Base-by-base conservation (phyloP, 163 green algal genomes). In the Scenedesmus sp. region DNA sequence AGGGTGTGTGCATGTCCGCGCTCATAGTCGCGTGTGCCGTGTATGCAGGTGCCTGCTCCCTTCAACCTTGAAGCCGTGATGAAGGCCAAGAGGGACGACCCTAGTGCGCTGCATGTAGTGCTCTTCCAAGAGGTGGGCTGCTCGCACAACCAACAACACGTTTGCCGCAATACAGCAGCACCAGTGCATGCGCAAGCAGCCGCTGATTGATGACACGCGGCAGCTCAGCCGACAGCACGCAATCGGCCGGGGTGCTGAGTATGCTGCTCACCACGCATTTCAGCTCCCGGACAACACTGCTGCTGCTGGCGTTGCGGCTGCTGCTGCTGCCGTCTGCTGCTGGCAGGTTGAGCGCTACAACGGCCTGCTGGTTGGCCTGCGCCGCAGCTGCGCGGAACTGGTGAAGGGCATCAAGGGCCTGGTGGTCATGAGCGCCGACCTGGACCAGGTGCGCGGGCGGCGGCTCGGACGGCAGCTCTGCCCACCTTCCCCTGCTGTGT, bases 361-460 rank as follows among this genome's bases (percentile, higher is more conserved):
- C 93, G 81, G 90, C 49, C 96, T 99, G 90, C 94, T 98, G 51
- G 91, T 94, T 18, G 78, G 61, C 13, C 93, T 98, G 76, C 89
- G 93, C 68, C 87, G 87, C 40, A 88, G 61, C 80, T 97, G 95
- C 83, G 82, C 85, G 70, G 93, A 98, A 93, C 93, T 97, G 89
- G 92, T 95, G 84, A 94, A 94, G 88, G 96, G 95, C 81, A 97
- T 99, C 94, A 96, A 97, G 93, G 97, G 97, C 44, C 93, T 98
- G 81, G 95, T 98, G 24, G 95, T 98, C 46, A 98, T 99, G 96
- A 96, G 91, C 40, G 89, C 95, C 3, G 97, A 99, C 86, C 94
- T 98, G 90, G 97, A 99, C 81, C 49, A 92, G 18, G 95, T 92
- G 33, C 12, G 78, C 3, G 9, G 80, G 9, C 9, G 15, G 35